A percentile compares a stretch with the other conserved stretches of the same genome.
These are phyloP conservation scores for Candida dendrica DNA, from an alignment of 805 yeast species.

Conservation along the genomic window DNA sequence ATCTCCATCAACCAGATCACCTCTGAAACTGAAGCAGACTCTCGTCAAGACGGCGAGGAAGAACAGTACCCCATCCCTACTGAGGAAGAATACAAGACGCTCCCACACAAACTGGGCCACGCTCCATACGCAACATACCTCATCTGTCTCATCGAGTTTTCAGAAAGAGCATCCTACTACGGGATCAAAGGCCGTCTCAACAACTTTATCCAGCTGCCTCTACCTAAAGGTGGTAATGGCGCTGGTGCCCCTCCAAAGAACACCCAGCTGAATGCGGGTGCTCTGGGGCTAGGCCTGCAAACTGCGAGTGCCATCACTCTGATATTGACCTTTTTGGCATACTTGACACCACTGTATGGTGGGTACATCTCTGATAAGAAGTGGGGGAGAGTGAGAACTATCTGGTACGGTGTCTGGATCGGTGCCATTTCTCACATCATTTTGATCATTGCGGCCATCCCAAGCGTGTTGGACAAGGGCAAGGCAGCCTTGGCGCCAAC, in stretches of 20 bases:
- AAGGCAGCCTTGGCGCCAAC: conserved; percentile 60
- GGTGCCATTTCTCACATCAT: conserved; percentile 59
- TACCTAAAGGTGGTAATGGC: conserved; percentile 33
- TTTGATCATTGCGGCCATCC: conserved; percentile 63
- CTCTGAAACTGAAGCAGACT: not conserved
- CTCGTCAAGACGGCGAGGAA: not conserved
- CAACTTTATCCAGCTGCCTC: conserved; percentile 63
- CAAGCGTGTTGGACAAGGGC: conserved; percentile 38
- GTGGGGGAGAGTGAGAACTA: conserved; percentile 67
- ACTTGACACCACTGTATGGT: conserved; percentile 71
- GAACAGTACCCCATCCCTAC: conserved; percentile 31
- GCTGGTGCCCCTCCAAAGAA: conserved; percentile 19
- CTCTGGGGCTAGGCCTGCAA: conserved; percentile 49
- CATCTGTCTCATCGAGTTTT: conserved; percentile 62
- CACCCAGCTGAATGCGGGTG: conserved; percentile 33
- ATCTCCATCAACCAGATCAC: not conserved
- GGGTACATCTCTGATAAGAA: conserved; percentile 70
- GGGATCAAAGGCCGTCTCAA: conserved; percentile 72
- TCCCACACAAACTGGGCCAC: conserved; percentile 34
- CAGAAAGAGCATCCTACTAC: conserved; percentile 77
- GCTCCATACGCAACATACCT: conserved; percentile 44
- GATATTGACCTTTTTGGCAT: conserved; percentile 78
- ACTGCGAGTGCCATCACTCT: conserved; percentile 69
- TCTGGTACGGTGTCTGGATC: conserved; percentile 49
- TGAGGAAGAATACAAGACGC: conserved; percentile 30